Percentiles rank a stretch among this genome's conserved stretches.
Conservation (phyloP, 805 yeast species). For the Ogataea methylovora region DNA sequence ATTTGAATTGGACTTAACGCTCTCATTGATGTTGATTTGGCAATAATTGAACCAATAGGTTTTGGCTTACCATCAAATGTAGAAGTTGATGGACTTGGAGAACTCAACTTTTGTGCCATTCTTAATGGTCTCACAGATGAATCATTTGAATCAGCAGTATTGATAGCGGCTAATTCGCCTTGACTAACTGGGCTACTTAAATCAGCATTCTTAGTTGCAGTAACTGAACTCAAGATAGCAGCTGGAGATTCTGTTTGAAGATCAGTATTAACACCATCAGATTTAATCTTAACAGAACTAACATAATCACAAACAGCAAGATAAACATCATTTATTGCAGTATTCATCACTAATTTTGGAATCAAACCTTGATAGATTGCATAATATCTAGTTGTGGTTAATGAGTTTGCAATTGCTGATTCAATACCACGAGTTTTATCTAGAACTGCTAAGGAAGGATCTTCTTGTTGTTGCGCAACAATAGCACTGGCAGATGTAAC, state of each 20-base stretch:
- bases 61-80: not conserved
- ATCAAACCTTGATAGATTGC: slow-evolving; percentile 54
- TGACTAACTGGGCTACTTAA: not conserved
- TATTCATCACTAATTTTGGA: slow-evolving; percentile 65
- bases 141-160: not conserved
- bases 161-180: not conserved
- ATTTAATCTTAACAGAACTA: slow-evolving; percentile 40
- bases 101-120: slow-evolving; percentile 48
- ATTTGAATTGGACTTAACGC: slow-evolving; percentile 1
- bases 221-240: not conserved
- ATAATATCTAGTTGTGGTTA: slow-evolving; percentile 71
- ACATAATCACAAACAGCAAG: slow-evolving; percentile 58
- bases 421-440: slow-evolving; percentile 43
- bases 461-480: slow-evolving; percentile 7
- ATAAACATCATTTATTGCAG: slow-evolving; percentile 68
- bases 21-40: not conserved
- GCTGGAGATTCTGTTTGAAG: not conserved
- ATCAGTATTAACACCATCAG: not conserved
- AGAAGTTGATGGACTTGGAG: not conserved
- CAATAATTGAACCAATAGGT: slow-evolving; percentile 1
- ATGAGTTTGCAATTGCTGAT: slow-evolving; percentile 64
- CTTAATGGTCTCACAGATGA: slow-evolving; percentile 62
- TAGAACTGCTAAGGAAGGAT: slow-evolving; percentile 6
- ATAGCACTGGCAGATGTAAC: slow-evolving; percentile 35
- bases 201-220: not conserved